Percentiles rank a stretch among this genome's conserved stretches.
Conservation (phyloP, 352 stramenopile species). For the Phytophthora meadii region DNA sequence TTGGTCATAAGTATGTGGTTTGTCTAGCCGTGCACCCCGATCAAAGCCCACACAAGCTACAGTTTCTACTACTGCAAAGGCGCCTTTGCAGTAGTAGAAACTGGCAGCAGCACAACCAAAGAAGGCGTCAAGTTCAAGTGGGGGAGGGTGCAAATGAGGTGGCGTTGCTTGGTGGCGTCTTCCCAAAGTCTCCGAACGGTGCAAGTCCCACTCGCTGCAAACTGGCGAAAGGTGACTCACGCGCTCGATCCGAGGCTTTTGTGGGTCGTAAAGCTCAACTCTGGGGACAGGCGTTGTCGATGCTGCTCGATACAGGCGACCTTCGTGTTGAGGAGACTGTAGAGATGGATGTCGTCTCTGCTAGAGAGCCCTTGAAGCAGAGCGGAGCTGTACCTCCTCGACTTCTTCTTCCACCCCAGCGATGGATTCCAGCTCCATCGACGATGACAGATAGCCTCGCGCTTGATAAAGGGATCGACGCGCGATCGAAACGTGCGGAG, state of each 20-base stretch:
- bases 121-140: conserved; percentile 9
- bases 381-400: conserved; percentile 1
- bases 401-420: conserved; percentile 9
- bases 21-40: no score
- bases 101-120: background rate
- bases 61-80: conserved; percentile 1
- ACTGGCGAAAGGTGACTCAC: conserved; percentile 32
- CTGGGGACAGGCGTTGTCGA: conserved; percentile 19
- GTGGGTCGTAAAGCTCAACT: conserved; percentile 19
- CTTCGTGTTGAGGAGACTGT: conserved; percentile 1
- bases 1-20: no score
- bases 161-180: conserved; percentile 19
- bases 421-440: conserved; percentile 18
- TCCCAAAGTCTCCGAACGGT: conserved; percentile 14
- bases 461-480: background rate
- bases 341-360: background rate
- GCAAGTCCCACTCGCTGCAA: conserved; percentile 26
- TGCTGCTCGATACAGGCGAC: background rate
- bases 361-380: background rate
- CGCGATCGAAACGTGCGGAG: conserved; percentile 8
- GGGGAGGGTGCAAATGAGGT: conserved; percentile 31
- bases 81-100: no score
- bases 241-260: conserved; percentile 18
- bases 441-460: background rate
- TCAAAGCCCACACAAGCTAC: background rate